Conservation (phyloP, 2,329 filamentous ascomycete species). For the Neonectria hederae region DNA sequence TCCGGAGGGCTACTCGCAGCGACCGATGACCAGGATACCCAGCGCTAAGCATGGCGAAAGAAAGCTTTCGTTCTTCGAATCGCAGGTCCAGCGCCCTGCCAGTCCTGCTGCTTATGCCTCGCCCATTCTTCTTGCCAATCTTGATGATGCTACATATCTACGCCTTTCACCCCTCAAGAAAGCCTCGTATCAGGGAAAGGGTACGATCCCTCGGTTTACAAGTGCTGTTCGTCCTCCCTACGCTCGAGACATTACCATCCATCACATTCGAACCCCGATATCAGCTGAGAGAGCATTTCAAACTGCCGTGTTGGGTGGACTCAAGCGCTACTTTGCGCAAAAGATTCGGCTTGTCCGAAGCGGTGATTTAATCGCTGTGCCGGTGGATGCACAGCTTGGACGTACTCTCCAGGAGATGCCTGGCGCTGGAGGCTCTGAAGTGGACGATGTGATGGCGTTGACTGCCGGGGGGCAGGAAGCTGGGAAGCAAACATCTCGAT, state of each 20-base stretch:
- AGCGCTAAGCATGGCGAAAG: slow-evolving; percentile 63
- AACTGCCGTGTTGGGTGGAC: slow-evolving; percentile 82
- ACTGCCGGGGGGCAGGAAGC: slow-evolving; percentile 52
- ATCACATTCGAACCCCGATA: slow-evolving; percentile 88
- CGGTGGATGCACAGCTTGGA: slow-evolving; percentile 86
- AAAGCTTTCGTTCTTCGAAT: slow-evolving; percentile 71
- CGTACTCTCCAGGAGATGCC: slow-evolving; percentile 80
- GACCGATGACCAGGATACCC: slow-evolving; percentile 68
- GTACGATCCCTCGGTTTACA: slow-evolving; percentile 65
- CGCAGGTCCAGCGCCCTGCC: slow-evolving; percentile 69
- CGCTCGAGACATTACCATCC: slow-evolving; percentile 81
- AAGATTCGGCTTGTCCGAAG: slow-evolving; percentile 84
- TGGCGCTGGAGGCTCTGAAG: slow-evolving; percentile 66
- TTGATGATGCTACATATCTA: slow-evolving; percentile 81
- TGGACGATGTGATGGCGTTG: slow-evolving; percentile 75
- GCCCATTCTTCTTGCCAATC: slow-evolving; percentile 85
- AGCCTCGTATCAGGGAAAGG: slow-evolving; percentile 58
- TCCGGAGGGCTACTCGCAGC: slow-evolving; percentile 75
- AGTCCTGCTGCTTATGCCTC: slow-evolving; percentile 78
- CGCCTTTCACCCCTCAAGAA: slow-evolving; percentile 77
- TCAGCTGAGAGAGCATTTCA: slow-evolving; percentile 88
- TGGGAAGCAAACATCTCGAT: slow-evolving; percentile 45
- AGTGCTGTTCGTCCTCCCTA: slow-evolving; percentile 65
- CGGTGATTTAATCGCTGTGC: slow-evolving; percentile 88
- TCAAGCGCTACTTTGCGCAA: slow-evolving; percentile 89